Base-by-base conservation (phyloP, 2,329 filamentous ascomycete genomes). In the Colletotrichum agaves region DNA sequence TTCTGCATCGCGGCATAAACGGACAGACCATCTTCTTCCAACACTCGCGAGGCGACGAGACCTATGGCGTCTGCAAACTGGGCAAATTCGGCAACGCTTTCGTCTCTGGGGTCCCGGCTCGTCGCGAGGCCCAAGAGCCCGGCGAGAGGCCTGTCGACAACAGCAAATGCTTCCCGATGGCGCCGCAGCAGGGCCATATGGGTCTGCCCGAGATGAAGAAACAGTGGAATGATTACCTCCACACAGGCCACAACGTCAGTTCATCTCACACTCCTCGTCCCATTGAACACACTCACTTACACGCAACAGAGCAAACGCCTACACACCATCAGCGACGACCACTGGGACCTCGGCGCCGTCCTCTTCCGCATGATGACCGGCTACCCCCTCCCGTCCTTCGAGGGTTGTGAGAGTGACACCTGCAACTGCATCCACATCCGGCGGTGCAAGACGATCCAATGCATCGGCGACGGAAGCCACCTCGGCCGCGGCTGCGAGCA, bases 11-110 rank as follows among this genome's bases (percentile, higher is more conserved):
- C 11, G 77, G 80, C 43, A 79, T 88, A 46, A 74, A 66, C 56
- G 80, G 85, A 0, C 71, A 71, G n/a, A 85, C 85, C 71, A 81
- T 88, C 61, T 85, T 82, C 73, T 81, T 88, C 71, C 79, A 83
- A 73, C 79, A 83, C 58, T 80, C 84, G 39, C 76, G 77, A 12
- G 82, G 82, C 2, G 74, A 69, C 12, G 85, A 87, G 75, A 81
- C 79, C 35, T 88, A 87, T 71, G 86, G 85, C 0, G 72, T 77
- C 31, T 87, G 85, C 71, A 88, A 87, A 75, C 75, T 88, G 61
- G 85, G 85, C 13, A 80, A 83, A 46, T 85, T 84, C 61, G 72
- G 76, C 47, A 72, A 72, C n/a, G 78, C 80, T 15, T 75, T 74
- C 27, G 75, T 85, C 11, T 80, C 81, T n/a, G 77, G 77, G 46